These are phyloP conservation scores for Serendipita indica DNA, from an alignment of 768 basidiomycete genomes.

Conservation along the genomic window DNA sequence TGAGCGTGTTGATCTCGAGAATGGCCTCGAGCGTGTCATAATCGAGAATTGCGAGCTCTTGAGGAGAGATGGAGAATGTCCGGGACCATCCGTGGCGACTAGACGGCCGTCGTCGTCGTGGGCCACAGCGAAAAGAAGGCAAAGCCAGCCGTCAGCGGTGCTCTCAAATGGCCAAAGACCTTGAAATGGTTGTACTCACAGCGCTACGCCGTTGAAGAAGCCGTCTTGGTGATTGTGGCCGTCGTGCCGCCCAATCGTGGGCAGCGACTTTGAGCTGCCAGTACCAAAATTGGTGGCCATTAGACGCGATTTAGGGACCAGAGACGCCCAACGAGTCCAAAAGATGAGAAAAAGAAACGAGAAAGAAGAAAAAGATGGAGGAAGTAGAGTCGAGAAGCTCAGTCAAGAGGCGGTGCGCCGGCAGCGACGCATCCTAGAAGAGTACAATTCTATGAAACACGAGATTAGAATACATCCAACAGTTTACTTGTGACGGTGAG, in stretches of 20 bases:
- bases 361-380: not conserved
- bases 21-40: conserved; percentile 7
- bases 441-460: too few relatives aligned
- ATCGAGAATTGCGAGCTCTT: conserved; percentile 9
- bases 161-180: not conserved
- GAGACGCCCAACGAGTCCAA: not conserved
- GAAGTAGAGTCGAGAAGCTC: not conserved
- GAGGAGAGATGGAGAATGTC: conserved; percentile 10
- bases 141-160: not conserved
- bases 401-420: too few relatives aligned
- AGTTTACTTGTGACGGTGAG: not conserved
- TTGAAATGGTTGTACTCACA: not conserved
- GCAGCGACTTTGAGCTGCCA: conserved; percentile 1
- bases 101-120: not conserved
- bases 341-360: not conserved
- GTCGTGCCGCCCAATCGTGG: conserved; percentile 4
- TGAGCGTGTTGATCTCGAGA: conserved; percentile 11
- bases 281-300: not conserved
- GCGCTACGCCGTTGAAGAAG: conserved; percentile 9
- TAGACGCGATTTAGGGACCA: not conserved
- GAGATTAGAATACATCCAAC: too few relatives aligned
- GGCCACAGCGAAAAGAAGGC: not conserved
- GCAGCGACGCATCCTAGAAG: too few relatives aligned
- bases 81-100: conserved; percentile 13
- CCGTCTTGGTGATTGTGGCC: conserved; percentile 10